Base-by-base conservation (phyloP, 2,329 filamentous ascomycete genomes). In the Aspergillus persii region DNA sequence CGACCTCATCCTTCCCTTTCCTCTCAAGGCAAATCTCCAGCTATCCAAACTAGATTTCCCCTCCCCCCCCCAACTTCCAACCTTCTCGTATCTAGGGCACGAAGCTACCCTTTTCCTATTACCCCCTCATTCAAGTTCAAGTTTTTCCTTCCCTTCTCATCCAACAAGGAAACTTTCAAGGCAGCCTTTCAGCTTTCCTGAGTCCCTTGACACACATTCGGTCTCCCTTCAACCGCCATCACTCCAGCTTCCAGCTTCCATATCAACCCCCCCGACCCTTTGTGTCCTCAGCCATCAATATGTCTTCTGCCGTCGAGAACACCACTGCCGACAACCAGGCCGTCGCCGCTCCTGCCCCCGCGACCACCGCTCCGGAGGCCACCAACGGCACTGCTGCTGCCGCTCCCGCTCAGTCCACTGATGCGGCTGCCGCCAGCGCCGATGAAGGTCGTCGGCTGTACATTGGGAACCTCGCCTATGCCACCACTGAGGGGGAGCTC, bases 401-500 rank as follows among this genome's bases (percentile, higher is more conserved):
- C 76, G 85, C 90, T 80, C 82, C 86, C 74, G 84, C 89, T 73
- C 86, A 90, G 81, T 89, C 71, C 44, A 66, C 91, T 77, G 92
- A 96, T 80, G 92, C 93, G 79, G 92, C 95, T 77, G 89, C 95
- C 80, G 92, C 92, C 82, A 96, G 92, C 84, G 95, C 95, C 80
- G 93, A 94, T 81, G 95, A 99, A 86, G 94, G 95, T 80, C 92
- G 95, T 85, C 92, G 95, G 84, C 90, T 99, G 75, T 99, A 99
- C 85, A 98, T 99, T 85, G 95, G 95, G 86, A 99, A 99, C 86
- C 91, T 99, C 88, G 95, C 95, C 76, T 99, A 99, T 81, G 93
- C 94, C 89, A 98, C 95, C 89, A 96, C 92, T 80, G 95, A 98
- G 91, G 95, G 91, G 89, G 92, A 97, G 89, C 92, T 99, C 87